A percentile compares a stretch with the other conserved stretches of the same genome.
phyloP scores from a whole-genome alignment of 768 basidiomycete genomes.

The Boletus bicolor region DNA sequence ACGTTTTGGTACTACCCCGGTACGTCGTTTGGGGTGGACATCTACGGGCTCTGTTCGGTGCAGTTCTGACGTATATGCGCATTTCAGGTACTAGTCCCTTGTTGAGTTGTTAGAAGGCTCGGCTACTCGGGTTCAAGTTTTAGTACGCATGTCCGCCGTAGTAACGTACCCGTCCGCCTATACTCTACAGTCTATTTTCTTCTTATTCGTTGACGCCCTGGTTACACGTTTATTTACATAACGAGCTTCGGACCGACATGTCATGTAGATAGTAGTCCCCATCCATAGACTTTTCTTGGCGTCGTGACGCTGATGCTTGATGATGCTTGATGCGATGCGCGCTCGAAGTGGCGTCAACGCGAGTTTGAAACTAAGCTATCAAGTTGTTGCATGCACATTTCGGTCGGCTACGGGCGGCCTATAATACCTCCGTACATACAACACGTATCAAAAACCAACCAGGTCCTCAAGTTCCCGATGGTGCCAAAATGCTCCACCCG shows the following conservation, averaged over 20 bases:
- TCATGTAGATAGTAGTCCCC: not conserved
- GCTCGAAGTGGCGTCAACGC: not conserved
- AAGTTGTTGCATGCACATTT: too few species aligned
- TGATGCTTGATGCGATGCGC: not conserved
- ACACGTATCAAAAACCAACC: not conserved
- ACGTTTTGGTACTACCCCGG: conserved; percentile 54
- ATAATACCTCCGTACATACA: not conserved
- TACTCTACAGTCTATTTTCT: not conserved
- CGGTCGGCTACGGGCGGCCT: not conserved
- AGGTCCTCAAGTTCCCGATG: not conserved
- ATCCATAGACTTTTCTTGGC: not conserved
- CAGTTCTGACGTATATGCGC: conserved; percentile 1
- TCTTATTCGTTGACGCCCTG: not conserved
- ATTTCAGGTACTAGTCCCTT: not conserved
- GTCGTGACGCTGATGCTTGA: not conserved
- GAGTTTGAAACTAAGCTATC: too few species aligned
- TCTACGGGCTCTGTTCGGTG: not conserved
- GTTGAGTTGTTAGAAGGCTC: conserved; percentile 2
- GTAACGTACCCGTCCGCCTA: not conserved
- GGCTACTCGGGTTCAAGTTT: not conserved
- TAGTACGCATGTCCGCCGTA: not conserved
- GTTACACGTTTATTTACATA: not conserved
- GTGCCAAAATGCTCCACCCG: not conserved
- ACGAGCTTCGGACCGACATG: not conserved
- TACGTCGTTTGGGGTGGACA: conserved; percentile 15